Evolutionary conservation across 1,284 basidiomycete species (phyloP), one percentile per base, ranked within the genome.

Genomic region (Calocybe gambosa): DNA sequence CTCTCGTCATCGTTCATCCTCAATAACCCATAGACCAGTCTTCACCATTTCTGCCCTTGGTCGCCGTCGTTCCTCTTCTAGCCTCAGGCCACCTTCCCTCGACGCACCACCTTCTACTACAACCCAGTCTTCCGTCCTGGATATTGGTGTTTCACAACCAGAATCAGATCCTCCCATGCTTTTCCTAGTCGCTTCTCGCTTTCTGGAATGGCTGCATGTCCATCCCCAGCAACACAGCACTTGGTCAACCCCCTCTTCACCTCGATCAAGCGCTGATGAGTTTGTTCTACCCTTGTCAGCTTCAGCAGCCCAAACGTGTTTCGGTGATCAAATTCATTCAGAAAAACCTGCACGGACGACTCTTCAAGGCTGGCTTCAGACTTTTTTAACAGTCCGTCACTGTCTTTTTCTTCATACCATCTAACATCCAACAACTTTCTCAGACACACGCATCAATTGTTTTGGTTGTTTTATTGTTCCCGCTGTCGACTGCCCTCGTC

Each of bases 241-340:
- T 31, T 68, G 62, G 63, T 70, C 73, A 23, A 61, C 64, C n/a
- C 69, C 75, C 19, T 74, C 78, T 16, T 74, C 80, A 2, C 74
- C 79, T 12, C 71, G 69, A 39, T 69, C 77, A 15, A 71, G 70
- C 56, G 62, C 58, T 9, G 75, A 78, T 46, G 76, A 80, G 46
- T 73, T 71, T 45, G 67, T 85, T 37, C 75, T 89, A n/a, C 85
- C 85, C n/a, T 65, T 87, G 46, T 82, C 85, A 18, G 74, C 81
- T 5, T 70, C 77, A 12, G 75, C 81, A 13, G 68, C 71, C 39
- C 67, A 73, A 51, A 57, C 75, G 28, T 63, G 77, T 15, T 83
- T 84, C 54, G 64, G 62, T 39, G 72, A 77, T 44, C 59, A 68
- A 12, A 59, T 71, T 34, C 63, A 67, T 52, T 73, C 74, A 47